Evolutionary conservation across 352 stramenopile genomes (phyloP).

Genomic region (Thalassiosira mediterranea): DNA sequence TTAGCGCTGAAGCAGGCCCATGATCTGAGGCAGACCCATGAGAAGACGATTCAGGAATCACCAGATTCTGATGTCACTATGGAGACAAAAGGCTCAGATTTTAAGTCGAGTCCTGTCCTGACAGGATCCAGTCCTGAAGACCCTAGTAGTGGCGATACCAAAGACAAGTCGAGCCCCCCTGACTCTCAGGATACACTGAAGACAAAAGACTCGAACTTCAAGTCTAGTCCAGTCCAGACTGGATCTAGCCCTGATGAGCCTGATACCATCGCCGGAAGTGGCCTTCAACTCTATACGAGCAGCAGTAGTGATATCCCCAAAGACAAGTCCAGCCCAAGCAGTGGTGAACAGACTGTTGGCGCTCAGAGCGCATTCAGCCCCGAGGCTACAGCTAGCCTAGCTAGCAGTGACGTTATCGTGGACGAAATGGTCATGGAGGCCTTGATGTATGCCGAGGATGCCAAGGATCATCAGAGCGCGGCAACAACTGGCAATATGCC

Average conservation of each 20-base stretch:
- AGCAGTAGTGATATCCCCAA: neutral
- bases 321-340: slow-evolving; percentile 10
- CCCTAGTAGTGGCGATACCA: too few species aligned
- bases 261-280: too few species aligned
- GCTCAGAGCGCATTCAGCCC: neutral
- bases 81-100: too few species aligned
- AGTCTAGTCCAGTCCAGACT: too few species aligned
- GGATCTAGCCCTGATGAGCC: too few species aligned
- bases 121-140: too few species aligned
- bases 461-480: slow-evolving; percentile 6
- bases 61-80: too few species aligned
- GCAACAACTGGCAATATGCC: slow-evolving; percentile 17
- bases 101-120: too few species aligned
- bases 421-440: slow-evolving; percentile 23
- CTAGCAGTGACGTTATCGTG: slow-evolving; percentile 9
- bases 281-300: too few species aligned
- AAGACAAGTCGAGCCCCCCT: too few species aligned
- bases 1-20: slow-evolving; percentile 20
- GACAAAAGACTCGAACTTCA: too few species aligned
- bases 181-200: too few species aligned
- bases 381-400: slow-evolving; percentile 3
- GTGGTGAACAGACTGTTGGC: neutral
- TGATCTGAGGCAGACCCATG: slow-evolving; percentile 15
- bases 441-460: slow-evolving; percentile 12
- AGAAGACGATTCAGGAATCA: slow-evolving; percentile 2